These are phyloP conservation scores for Begonia fuchsioides DNA, from an alignment of 306 rosid genomes.

Conservation along the genomic window DNA sequence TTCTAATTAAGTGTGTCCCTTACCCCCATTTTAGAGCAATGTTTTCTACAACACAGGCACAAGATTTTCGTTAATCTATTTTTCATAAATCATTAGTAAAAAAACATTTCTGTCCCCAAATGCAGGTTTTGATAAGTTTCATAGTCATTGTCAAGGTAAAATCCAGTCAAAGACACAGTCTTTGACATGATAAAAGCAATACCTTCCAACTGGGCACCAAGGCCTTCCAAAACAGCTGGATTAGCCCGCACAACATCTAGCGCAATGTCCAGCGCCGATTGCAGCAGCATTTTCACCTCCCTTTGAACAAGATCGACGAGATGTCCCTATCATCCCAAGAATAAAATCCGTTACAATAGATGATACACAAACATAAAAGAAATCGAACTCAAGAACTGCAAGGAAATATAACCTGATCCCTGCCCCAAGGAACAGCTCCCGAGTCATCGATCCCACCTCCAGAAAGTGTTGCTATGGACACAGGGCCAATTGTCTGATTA, in stretches of 20 bases:
- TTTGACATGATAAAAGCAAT: not conserved
- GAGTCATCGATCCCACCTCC: constrained; percentile 87
- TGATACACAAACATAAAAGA: constrained; percentile 4
- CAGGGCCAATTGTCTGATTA: constrained; percentile 76
- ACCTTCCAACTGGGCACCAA: constrained; percentile 91
- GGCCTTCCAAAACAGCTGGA: constrained; percentile 86
- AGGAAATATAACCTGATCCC: constrained; percentile 65
- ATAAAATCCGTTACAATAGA: constrained; percentile 21
- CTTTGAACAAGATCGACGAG: constrained; percentile 89
- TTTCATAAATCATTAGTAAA: no score
- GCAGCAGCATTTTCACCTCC: constrained; percentile 80
- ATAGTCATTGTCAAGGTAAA: no score
- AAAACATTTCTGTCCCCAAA: no score
- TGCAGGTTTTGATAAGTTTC: no score
- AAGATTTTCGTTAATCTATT: no score
- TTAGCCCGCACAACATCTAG: constrained; percentile 80
- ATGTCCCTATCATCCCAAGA: constrained; percentile 52
- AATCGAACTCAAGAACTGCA: constrained; percentile 10
- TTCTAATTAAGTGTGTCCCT: no score
- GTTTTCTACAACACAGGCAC: no score
- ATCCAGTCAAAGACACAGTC: no score
- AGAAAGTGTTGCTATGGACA: constrained; percentile 69
- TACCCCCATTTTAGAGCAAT: no score
- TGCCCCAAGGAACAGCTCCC: constrained; percentile 66
- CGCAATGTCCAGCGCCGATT: constrained; percentile 80